phyloP scores from a whole-genome alignment of 441 rosid species.

The Flueggea neowawraea region DNA sequence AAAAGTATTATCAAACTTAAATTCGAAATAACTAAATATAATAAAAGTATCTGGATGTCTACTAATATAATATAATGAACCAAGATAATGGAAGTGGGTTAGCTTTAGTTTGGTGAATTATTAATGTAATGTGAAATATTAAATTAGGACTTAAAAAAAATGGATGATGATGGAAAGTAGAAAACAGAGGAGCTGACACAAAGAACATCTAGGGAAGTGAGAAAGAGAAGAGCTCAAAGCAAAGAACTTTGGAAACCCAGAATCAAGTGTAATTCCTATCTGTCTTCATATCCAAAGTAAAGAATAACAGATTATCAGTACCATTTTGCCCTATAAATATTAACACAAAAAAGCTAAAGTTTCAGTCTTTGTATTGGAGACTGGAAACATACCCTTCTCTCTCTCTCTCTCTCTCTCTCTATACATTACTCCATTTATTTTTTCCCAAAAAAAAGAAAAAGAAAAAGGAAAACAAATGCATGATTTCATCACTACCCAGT shows the following conservation, averaged over 20 bases:
- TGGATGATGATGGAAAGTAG: background rate
- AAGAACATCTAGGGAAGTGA: conserved; percentile 64
- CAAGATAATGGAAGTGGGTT: conserved; percentile 11
- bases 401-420: conserved; percentile 5
- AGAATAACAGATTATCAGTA: conserved; percentile 37
- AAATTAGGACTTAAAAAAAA: background rate
- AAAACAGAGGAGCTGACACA: conserved; percentile 30
- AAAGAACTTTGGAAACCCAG: conserved; percentile 44
- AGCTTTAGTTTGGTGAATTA: conserved; percentile 1
- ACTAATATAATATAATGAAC: too few species aligned
- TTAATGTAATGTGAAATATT: too few species aligned
- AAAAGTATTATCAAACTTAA: too few species aligned
- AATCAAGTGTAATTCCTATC: conserved; percentile 41
- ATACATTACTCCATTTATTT: background rate
- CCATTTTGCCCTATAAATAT: conserved; percentile 39
- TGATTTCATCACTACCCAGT: conserved; percentile 70
- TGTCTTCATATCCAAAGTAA: conserved; percentile 41
- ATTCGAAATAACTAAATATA: too few species aligned
- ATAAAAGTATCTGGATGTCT: too few species aligned
- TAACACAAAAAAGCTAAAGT: conserved; percentile 53
- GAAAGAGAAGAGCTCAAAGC: conserved; percentile 46
- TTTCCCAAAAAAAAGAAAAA: background rate
- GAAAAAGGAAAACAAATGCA: conserved; percentile 26
- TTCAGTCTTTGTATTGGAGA: conserved; percentile 73
- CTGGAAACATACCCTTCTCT: conserved; percentile 52